phyloP scores from a whole-genome alignment of 495 filamentous ascomycete genomes.

The Lepraria neglecta region DNA sequence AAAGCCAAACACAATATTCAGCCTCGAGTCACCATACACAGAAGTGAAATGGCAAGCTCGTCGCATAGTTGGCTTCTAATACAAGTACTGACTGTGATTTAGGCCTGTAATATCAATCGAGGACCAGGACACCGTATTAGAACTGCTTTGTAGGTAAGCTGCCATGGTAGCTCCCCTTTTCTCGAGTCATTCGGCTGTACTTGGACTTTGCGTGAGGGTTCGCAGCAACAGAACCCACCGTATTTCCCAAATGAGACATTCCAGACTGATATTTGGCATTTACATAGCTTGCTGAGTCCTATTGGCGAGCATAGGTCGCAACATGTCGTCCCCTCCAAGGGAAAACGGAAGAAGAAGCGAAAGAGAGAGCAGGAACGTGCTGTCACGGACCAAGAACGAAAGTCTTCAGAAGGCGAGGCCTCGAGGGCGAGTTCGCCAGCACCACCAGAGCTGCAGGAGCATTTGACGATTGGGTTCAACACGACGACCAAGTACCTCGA shows the following conservation, averaged over 20 bases:
- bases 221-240: background rate
- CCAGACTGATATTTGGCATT: background rate
- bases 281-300: constrained; percentile 48
- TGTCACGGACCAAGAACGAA: background rate
- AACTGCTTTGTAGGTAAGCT: constrained; percentile 32
- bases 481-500: constrained; percentile 51
- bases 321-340: constrained; percentile 46
- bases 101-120: constrained; percentile 27
- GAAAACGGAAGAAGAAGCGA: constrained; percentile 41
- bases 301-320: constrained; percentile 48
- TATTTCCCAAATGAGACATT: background rate
- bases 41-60: constrained; percentile 29
- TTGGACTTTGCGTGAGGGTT: background rate
- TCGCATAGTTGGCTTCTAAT: background rate
- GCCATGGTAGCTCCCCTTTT: background rate
- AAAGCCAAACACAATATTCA: constrained; percentile 32
- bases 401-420: background rate
- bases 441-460: constrained; percentile 25
- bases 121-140: constrained; percentile 30
- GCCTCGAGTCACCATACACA: constrained; percentile 34
- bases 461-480: constrained; percentile 55
- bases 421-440: background rate
- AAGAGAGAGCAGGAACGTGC: constrained; percentile 13
- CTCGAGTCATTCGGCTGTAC: background rate
- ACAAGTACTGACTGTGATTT: background rate